phyloP scores from a whole-genome alignment of 2,329 filamentous ascomycete genomes.

The Alternaria metachromatica region DNA sequence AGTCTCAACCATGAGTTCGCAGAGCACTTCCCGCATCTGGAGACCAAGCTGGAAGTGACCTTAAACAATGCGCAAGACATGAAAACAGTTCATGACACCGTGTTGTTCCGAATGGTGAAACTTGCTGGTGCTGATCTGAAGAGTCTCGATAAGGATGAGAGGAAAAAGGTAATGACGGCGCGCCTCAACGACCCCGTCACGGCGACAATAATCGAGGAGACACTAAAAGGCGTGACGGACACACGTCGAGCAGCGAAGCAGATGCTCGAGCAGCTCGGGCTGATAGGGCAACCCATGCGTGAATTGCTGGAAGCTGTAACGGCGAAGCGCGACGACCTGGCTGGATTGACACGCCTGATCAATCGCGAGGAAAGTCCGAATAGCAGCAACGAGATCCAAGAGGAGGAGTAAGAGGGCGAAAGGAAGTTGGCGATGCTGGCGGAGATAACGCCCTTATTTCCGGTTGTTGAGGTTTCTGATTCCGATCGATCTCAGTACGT shows the following conservation, averaged over 20 bases:
- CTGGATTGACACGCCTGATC: neutral
- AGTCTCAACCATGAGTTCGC: neutral
- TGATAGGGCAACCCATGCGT: conserved; percentile 13
- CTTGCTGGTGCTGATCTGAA: conserved; percentile 17
- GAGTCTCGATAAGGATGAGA: conserved; percentile 2
- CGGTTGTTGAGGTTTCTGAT: conserved; percentile 1
- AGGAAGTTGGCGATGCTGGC: neutral
- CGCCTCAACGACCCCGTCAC: conserved; percentile 18
- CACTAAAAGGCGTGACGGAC: conserved; percentile 8
- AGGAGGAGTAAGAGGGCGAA: neutral
- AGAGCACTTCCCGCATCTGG: conserved; percentile 1
- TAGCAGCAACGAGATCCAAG: neutral
- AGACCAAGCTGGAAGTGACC: neutral
- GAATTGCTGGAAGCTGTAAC: conserved; percentile 11
- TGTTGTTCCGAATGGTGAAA: conserved; percentile 13
- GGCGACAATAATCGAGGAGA: conserved; percentile 18
- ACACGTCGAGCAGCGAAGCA: conserved; percentile 5
- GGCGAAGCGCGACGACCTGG: conserved; percentile 10
- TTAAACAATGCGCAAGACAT: conserved; percentile 6
- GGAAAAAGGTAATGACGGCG: conserved; percentile 3
- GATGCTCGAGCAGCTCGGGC: conserved; percentile 7
- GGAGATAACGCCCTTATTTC: neutral
- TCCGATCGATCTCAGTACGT: neutral
- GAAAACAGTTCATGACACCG: conserved; percentile 1
- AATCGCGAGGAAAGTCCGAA: neutral